Conservation (phyloP, 2,329 filamentous ascomycete species). For the Neospermospora avenae region DNA sequence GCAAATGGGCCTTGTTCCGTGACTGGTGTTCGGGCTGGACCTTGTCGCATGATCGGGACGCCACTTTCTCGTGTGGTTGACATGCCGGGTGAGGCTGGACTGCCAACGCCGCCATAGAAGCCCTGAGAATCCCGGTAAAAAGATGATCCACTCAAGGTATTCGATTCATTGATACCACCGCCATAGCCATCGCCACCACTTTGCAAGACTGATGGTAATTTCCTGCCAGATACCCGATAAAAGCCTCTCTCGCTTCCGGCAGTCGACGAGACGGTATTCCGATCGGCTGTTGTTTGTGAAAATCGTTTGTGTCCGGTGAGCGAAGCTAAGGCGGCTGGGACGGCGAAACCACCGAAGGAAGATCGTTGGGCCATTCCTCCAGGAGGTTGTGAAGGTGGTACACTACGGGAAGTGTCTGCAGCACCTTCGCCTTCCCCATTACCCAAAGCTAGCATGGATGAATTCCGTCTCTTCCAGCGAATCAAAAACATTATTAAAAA, state of each 20-base stretch:
- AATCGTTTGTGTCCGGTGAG: conserved; percentile 41
- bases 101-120: conserved; percentile 36
- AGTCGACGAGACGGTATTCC: conserved; percentile 32
- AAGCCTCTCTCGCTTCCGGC: conserved; percentile 55
- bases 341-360: conserved; percentile 41
- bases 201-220: conserved; percentile 60
- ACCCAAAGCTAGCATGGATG: conserved; percentile 42
- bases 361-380: conserved; percentile 46
- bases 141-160: conserved; percentile 47
- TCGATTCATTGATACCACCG: conserved; percentile 38
- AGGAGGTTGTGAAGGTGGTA: conserved; percentile 22
- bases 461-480: conserved; percentile 51
- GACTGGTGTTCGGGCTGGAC: conserved; percentile 62
- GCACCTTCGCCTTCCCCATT: conserved; percentile 39
- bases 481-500: conserved; percentile 49
- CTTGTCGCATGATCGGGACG: conserved; percentile 58
- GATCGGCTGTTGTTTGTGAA: conserved; percentile 31
- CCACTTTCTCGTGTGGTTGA: conserved; percentile 45
- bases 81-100: conserved; percentile 14
- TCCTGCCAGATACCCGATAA: conserved; percentile 62
- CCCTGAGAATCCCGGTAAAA: conserved; percentile 53
- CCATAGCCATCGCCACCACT: conserved; percentile 62
- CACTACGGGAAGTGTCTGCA: conserved; percentile 30
- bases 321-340: conserved; percentile 48
- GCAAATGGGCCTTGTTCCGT: conserved; percentile 51